Percentiles rank a stretch among this genome's conserved stretches.
phyloP scores from a whole-genome alignment of 2,329 filamentous ascomycete species.

The Ophiosphaerella korrae region DNA sequence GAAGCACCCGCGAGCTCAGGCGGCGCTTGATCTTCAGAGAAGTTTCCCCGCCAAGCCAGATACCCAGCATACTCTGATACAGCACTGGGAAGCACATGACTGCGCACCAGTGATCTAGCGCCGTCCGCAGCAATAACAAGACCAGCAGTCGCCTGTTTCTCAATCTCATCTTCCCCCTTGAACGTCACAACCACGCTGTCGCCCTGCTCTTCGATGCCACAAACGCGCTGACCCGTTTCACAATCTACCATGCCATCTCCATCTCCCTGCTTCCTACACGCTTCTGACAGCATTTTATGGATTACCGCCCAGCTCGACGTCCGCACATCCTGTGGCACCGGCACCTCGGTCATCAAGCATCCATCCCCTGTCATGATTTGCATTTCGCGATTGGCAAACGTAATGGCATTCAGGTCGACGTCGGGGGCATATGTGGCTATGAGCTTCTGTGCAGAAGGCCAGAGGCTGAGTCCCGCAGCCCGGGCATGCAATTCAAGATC shows the following conservation, averaged over 20 bases:
- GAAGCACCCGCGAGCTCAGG: constrained; percentile 8
- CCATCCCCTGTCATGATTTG: constrained; percentile 19
- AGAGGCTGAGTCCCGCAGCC: constrained; percentile 23
- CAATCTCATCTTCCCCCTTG: background rate
- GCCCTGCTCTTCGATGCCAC: constrained; percentile 6
- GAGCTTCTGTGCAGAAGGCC: constrained; percentile 16
- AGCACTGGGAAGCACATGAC: constrained; percentile 11
- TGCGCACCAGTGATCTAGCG: constrained; percentile 15
- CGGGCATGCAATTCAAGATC: constrained; percentile 13
- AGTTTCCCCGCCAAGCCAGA: constrained; percentile 22
- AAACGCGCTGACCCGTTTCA: constrained; percentile 7
- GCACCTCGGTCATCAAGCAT: constrained; percentile 2
- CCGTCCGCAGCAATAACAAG: constrained; percentile 27
- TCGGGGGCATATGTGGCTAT: constrained; percentile 13
- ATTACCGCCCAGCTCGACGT: constrained; percentile 24
- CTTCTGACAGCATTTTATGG: constrained; percentile 11
- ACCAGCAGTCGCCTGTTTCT: constrained; percentile 4
- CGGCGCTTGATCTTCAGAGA: constrained; percentile 11
- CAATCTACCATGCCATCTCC: constrained; percentile 3
- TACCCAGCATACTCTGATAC: constrained; percentile 22
- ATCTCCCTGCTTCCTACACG: constrained; percentile 8
- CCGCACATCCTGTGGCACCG: constrained; percentile 5
- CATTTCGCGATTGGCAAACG: constrained; percentile 8
- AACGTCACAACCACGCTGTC: constrained; percentile 5
- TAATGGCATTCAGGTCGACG: constrained; percentile 7